Conservation (phyloP, 352 stramenopile species). For the Globisporangium emineosum region DNA sequence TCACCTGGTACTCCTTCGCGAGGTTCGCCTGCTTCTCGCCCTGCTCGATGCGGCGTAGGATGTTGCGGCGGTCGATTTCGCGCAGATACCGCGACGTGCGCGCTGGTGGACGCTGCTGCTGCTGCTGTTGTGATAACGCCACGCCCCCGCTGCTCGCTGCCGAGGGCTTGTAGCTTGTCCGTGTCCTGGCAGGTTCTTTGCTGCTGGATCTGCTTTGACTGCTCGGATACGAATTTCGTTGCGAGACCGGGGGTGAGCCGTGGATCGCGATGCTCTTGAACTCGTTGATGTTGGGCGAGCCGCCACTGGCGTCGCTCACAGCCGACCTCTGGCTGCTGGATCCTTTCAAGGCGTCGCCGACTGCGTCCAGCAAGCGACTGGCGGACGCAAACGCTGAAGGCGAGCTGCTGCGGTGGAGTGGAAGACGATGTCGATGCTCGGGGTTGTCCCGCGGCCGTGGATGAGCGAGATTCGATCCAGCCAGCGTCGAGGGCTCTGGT, state of each 20-base stretch:
- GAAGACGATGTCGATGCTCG: no score
- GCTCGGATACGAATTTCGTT: no score
- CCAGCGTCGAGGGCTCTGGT: neutral
- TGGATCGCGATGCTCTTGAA: neutral
- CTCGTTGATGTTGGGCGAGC: neutral
- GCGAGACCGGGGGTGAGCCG: no score
- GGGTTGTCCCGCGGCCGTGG: no score
- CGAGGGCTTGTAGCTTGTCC: conserved; percentile 9
- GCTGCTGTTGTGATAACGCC: no score
- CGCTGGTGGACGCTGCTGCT: neutral
- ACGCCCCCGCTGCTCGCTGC: no score
- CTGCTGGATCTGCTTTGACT: no score
- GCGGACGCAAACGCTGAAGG: neutral
- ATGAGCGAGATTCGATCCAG: no score
- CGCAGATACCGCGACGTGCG: conserved; percentile 16
- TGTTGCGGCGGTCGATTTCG: conserved; percentile 28
- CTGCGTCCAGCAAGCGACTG: neutral
- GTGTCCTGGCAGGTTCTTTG: no score
- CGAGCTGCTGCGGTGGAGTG: neutral
- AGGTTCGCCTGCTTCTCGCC: conserved; percentile 63
- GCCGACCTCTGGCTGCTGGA: neutral
- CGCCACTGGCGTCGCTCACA: neutral
- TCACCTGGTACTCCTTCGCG: conserved; percentile 65
- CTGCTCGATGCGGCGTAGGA: conserved; percentile 50
- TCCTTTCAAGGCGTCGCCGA: neutral